phyloP scores from a whole-genome alignment of 768 basidiomycete genomes.

The Serendipita vermifera region DNA sequence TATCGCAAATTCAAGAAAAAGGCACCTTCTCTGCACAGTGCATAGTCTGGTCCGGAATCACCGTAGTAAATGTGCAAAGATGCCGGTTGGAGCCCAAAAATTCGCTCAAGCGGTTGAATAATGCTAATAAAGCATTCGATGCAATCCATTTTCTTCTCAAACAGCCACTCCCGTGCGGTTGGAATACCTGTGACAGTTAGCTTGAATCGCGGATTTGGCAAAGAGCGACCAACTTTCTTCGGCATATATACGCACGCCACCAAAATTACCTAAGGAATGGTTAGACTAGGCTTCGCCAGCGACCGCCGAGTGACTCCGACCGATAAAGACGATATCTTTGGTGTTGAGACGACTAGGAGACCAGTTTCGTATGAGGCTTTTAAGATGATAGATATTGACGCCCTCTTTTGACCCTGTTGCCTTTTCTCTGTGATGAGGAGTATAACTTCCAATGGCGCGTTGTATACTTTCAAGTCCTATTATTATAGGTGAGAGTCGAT shows the following conservation, averaged over 20 bases:
- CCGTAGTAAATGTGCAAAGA: conserved; percentile 85
- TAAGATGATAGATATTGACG: not conserved
- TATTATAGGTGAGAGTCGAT: too few relatives aligned
- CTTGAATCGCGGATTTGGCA: not conserved
- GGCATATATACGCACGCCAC: conserved; percentile 44
- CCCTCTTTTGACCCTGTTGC: not conserved
- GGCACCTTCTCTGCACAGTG: conserved; percentile 82
- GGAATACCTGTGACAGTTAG: conserved; percentile 38
- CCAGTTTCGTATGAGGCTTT: conserved; percentile 25
- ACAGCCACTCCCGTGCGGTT: conserved; percentile 24
- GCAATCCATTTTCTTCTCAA: conserved; percentile 16
- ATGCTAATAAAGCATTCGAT: conserved; percentile 63
- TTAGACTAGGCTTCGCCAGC: conserved; percentile 6
- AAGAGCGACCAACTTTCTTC: conserved; percentile 36
- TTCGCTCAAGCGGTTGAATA: conserved; percentile 47
- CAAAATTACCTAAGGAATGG: conserved; percentile 40
- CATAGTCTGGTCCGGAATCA: conserved; percentile 62
- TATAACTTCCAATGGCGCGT: too few relatives aligned
- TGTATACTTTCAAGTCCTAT: too few relatives aligned
- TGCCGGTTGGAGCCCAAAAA: conserved; percentile 60
- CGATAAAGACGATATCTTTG: conserved; percentile 48
- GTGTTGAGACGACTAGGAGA: conserved; percentile 45
- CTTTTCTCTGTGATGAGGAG: not conserved
- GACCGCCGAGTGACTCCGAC: conserved; percentile 23
- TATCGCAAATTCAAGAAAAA: conserved; percentile 82